Base-by-base conservation (phyloP, 176 grass and related monocot species). In the Paspalum vaginatum region DNA sequence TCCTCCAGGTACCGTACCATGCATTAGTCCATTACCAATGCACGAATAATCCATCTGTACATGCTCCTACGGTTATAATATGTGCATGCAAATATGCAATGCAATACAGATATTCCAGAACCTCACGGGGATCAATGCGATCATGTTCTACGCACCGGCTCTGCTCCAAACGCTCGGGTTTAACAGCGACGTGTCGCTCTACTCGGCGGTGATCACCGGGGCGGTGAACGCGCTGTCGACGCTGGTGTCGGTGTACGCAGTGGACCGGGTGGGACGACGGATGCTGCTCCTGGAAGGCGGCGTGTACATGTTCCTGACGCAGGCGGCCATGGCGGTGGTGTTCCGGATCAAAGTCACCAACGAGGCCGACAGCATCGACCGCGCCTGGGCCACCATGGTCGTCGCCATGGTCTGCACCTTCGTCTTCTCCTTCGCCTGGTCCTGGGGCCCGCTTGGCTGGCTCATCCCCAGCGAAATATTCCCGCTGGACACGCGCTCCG, bases 111-210 rank as follows among this genome's bases (percentile, higher is more conserved):
- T 8, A 5, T 89, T 85, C 47, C 78, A 88, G 42, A 82, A 92
- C 57, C 16, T 79, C 50, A 79, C 86, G 9, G 90, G 90, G 43
- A 85, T 92, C 58, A 85, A 82, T 11, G 60, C 81, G 1, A 88
- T 88, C 18, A 68, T 79, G n/a, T 88, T 92, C 79, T 92, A 92
- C 71, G 75, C 90, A 15, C 90, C 90, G 48, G 56, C 86, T 20
- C 77, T 92, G 49, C 78, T 88, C 41, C 68, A 66, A 18, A 83
- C 42, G 4, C 85, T 86, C 11, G 82, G 90, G 63, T 42, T 66
- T 17, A 66, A 11, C 11, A 25, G 43, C 43, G 66, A 24, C 66
- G 44, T 11, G 66, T 25, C 21, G 43, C 43, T 69, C 15, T 52
- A 32, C 24, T 72, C 69, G 3, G 25, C 84, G 0, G 79, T 77